Evolutionary conservation across 305 asterid genomes (phyloP), one percentile per base, ranked within the genome.

Genomic region (Fraxinus paxiana): DNA sequence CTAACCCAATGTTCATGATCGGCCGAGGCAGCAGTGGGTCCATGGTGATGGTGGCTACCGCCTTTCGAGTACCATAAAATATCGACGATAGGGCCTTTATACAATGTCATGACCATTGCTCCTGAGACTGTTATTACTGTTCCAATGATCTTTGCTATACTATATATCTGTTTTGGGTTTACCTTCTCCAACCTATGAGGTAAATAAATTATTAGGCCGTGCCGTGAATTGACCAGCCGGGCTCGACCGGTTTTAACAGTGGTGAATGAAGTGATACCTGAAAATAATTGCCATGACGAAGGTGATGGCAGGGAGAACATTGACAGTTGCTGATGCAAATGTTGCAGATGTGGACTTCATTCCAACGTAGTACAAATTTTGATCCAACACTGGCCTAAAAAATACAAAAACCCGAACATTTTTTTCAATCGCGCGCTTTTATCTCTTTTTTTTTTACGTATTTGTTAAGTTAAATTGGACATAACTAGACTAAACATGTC

Each of bases 31-130:
- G 75, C 15, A n/a, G 79, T 76, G 48, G 88, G 77, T 24, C 22
- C 7, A 70, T 84, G 91, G 83, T 85, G 88, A 70, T 84, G 91
- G 84, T 85, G 88, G 83, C 20, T 26, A 79, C 88, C 86, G 71
- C 88, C 84, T 78, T 85, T 90, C 2, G 88, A 75, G 87, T 86
- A 87, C 85, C 89, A 82, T 26, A 95, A 61, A 15, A 95, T 89
- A 83, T 91, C 79, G 24, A 93, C 88, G 6, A 88, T 65, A 26
- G 98, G 99, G 65, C 99, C 98, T 81, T 90, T 93, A 87, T 90
- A 95, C 70, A 95, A 43, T 1, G 98, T 93, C 98, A 93, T 93
- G 35, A 91, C 86, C 98, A 95, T 95, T 17, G 98, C 98, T 41
- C 99, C 99, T 0, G 83, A 13, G 26, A 92, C 96, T n/a, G 99